A percentile compares a stretch with the other conserved stretches of the same genome.
phyloP scores from a whole-genome alignment of 192 early-diverging fungal species.

The Coemansia sp. region DNA sequence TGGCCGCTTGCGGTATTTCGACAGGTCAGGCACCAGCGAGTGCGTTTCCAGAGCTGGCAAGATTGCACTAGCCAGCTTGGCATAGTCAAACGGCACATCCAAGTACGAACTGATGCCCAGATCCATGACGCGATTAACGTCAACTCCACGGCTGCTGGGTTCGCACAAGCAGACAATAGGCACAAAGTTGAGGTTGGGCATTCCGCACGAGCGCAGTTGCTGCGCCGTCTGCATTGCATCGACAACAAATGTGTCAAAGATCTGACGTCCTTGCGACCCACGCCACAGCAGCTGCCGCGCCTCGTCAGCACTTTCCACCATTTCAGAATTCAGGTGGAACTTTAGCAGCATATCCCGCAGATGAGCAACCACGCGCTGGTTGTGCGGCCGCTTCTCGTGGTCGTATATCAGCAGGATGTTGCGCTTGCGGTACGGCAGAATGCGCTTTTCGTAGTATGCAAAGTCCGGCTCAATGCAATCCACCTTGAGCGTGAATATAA shows the following conservation, averaged over 20 bases:
- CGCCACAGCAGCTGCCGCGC: constrained; percentile 40
- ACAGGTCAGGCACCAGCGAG: constrained; percentile 60
- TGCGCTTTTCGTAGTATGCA: constrained; percentile 42
- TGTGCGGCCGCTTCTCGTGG: constrained; percentile 40
- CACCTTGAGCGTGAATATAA: constrained; percentile 71
- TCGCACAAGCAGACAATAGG: constrained; percentile 69
- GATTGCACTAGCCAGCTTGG: constrained; percentile 67
- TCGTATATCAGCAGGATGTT: constrained; percentile 67
- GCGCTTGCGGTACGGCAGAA: constrained; percentile 62
- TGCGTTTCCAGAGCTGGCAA: constrained; percentile 70
- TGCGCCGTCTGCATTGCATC: constrained; percentile 61
- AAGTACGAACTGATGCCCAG: constrained; percentile 69
- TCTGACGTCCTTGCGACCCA: constrained; percentile 31
- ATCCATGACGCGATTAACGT: constrained; percentile 55
- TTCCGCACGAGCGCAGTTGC: constrained; percentile 54
- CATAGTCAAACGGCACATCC: constrained; percentile 60
- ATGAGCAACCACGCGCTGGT: constrained; percentile 18
- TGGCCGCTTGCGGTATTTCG: constrained; percentile 59
- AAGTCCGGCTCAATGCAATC: constrained; percentile 39
- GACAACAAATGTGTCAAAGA: constrained; percentile 68
- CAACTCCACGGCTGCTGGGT: constrained; percentile 18
- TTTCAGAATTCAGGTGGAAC: constrained; percentile 58
- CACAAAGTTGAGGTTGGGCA: constrained; percentile 58
- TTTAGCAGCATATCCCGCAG: constrained; percentile 54
- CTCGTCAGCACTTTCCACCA: constrained; percentile 35